A percentile compares a stretch with the other conserved stretches of the same genome.
Conservation (phyloP, 148 eudicot species). For the Arctostaphylos glauca region DNA sequence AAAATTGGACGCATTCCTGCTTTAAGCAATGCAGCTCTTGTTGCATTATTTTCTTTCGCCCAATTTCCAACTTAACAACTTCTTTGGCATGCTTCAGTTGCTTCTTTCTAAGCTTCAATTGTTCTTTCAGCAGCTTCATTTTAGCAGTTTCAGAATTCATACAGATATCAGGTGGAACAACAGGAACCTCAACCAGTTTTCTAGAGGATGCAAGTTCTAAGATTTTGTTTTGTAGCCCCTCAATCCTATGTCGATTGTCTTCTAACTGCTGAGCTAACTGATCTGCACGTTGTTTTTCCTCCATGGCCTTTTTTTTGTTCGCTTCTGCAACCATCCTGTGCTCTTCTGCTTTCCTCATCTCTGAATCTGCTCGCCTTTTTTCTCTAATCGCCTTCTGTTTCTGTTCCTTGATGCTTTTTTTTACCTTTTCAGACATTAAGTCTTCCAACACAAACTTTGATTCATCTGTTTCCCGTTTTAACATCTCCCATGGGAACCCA, state of each 20-base stretch:
- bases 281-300: conserved; percentile 59
- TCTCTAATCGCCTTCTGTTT: conserved; percentile 33
- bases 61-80: conserved; percentile 57
- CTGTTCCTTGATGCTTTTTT: conserved; percentile 36
- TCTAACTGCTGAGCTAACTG: conserved; percentile 44
- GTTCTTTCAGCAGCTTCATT: conserved; percentile 53
- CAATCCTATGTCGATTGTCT: conserved; percentile 27
- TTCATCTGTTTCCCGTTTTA: conserved; percentile 5
- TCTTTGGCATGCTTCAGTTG: conserved; percentile 76
- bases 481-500: neutral
- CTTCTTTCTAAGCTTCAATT: conserved; percentile 67
- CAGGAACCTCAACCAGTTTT: conserved; percentile 25
- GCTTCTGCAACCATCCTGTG: conserved; percentile 38
- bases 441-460: conserved; percentile 12
- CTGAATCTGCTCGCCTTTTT: conserved; percentile 35
- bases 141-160: conserved; percentile 31
- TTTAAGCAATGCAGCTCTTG: conserved; percentile 47
- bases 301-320: conserved; percentile 36
- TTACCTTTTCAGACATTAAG: conserved; percentile 20
- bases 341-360: conserved; percentile 48
- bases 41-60: conserved; percentile 43
- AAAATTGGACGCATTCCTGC: conserved; percentile 41
- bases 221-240: conserved; percentile 38
- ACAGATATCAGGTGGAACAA: neutral
- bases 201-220: conserved; percentile 22